A percentile compares a stretch with the other conserved stretches of the same genome.
Conservation (phyloP, 768 basidiomycete species). For the Mrakia hoshinonis region DNA sequence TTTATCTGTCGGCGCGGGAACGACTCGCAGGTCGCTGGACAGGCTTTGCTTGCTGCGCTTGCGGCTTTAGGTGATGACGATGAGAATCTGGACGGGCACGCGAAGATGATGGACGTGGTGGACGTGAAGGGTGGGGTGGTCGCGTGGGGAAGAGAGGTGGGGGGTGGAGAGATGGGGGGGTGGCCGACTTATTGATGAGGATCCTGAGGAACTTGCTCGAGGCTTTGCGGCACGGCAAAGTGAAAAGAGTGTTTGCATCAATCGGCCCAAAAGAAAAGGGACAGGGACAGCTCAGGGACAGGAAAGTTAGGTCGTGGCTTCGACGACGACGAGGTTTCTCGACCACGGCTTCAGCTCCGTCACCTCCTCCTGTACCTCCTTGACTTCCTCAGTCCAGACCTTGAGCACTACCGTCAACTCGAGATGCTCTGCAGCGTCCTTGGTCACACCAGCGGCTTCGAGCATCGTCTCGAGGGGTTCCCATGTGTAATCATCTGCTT, state of each 20-base stretch:
- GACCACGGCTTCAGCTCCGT: background rate
- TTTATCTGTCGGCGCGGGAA: constrained; percentile 83
- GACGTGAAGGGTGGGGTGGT: constrained; percentile 20
- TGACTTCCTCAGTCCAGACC: background rate
- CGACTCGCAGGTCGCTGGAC: constrained; percentile 81
- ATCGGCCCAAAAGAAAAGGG: too few species aligned
- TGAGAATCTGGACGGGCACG: background rate
- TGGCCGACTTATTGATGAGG: constrained; percentile 23
- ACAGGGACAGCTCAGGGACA: too few species aligned
- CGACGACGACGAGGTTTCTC: background rate
- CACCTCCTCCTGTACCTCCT: background rate
- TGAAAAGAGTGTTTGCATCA: too few species aligned
- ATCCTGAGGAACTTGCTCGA: too few species aligned
- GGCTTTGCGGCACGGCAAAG: too few species aligned
- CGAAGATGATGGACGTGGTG: background rate
- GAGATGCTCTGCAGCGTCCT: background rate
- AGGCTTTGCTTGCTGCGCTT: constrained; percentile 45
- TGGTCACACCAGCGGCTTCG: background rate
- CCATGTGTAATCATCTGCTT: background rate
- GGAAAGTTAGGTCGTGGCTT: too few species aligned
- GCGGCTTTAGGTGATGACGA: constrained; percentile 37
- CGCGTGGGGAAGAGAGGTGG: constrained; percentile 19
- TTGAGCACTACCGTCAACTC: background rate
- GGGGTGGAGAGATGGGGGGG: constrained; percentile 5
- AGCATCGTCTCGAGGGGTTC: background rate